Base-by-base conservation (phyloP, 352 stramenopile genomes). In the Globisporangium lucens region DNA sequence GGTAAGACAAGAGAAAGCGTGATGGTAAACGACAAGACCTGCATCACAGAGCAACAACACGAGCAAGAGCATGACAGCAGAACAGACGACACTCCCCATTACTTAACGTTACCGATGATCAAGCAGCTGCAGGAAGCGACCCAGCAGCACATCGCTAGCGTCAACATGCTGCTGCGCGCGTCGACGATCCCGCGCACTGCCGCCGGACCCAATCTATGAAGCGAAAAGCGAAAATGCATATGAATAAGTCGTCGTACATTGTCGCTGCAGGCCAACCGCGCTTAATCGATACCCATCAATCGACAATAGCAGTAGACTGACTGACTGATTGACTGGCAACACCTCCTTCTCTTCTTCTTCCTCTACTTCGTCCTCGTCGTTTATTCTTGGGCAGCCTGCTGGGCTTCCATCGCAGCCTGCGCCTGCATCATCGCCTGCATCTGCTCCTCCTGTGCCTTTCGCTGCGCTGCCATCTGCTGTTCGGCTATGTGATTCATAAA, bases 401-500 rank as follows among this genome's bases (percentile, higher is more conserved):
- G 70, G 51, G 69, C 78, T 57, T 87, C 72, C 66, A 74, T 75
- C 67, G 85, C 78, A n/a, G 75, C 75, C 43, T 85, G 80, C 15
- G 78, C 76, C 7, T 73, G 63, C 69, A 82, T 75, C 81, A 87
- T 83, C 56, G 77, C 82, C 63, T 87, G 82, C 73, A 93, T 82
- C 76, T 93, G 83, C 57, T 72, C 80, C 65, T 93, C 83, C 4
- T 75, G 77, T 38, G 75, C 79, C 75, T 93, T 93, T 55, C 83
- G 79, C 75, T 93, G 87, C 36, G 76, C 79, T 46, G 82, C 83
- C 81, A 90, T 92, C 76, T 95, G 87, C 74, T 95, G 87, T 65
- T 95, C 87, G 12, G 84, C 83, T 65, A 95, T 84, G 73, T 93
- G 87, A 51, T 92, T 95, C 85, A 95, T 90, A 76, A 93, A 95